Percentiles rank a stretch among this genome's conserved stretches.
Conservation (phyloP, 208 protist genomes). For the Trichomonas gallinae region DNA sequence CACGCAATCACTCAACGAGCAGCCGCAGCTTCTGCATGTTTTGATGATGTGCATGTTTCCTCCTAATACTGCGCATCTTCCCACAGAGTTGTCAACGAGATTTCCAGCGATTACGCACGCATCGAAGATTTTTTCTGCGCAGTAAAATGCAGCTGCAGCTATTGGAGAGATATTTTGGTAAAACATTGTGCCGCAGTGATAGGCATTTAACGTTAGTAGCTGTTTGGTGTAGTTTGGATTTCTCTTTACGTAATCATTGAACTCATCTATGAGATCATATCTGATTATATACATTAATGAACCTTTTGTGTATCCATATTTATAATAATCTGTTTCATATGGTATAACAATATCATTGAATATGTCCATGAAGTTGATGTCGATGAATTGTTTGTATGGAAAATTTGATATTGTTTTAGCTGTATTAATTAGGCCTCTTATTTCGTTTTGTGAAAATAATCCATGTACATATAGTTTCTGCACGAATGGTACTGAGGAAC, state of each 20-base stretch:
- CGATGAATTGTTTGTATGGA: neutral
- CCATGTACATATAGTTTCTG: neutral
- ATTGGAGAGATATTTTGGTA: neutral
- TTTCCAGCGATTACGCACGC: too few species aligned
- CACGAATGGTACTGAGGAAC: neutral
- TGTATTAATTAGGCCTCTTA: neutral
- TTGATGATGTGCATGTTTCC: neutral
- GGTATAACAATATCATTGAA: neutral
- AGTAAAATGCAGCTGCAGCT: neutral
- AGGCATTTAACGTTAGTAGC: neutral
- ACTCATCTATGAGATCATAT: neutral
- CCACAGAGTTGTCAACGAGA: neutral
- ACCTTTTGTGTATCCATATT: neutral
- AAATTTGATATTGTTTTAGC: neutral
- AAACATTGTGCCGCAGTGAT: neutral
- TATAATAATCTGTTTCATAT: neutral
- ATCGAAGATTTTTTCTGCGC: neutral
- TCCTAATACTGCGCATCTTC: neutral
- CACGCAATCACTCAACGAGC: neutral
- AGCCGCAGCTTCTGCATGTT: neutral
- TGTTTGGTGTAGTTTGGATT: neutral
- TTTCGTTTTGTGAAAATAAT: neutral
- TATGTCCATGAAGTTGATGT: neutral
- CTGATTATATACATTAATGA: neutral
- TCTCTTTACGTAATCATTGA: neutral